These are phyloP conservation scores for Aleurites moluccanus DNA, from an alignment of 441 rosid species.

Conservation along the genomic window DNA sequence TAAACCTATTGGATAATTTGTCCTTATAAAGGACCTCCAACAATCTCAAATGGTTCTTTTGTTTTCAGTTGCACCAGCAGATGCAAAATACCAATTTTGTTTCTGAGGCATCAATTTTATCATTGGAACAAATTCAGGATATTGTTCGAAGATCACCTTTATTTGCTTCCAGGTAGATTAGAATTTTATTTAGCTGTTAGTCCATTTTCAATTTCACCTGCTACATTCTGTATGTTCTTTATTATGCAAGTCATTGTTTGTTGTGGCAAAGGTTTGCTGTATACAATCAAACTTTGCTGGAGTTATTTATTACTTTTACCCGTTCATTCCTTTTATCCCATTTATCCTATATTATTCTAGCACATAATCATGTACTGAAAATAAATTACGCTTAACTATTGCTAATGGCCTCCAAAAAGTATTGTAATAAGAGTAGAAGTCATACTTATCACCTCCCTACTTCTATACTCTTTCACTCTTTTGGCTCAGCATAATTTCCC, in stretches of 20 bases:
- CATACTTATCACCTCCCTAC: too few species aligned
- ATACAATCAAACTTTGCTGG: too few species aligned
- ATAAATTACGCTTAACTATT: too few species aligned
- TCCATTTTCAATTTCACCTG: too few species aligned
- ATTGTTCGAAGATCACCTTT: constrained; percentile 61
- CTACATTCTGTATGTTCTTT: too few species aligned
- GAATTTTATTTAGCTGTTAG: too few species aligned
- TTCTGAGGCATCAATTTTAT: constrained; percentile 49
- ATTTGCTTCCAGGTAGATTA: constrained; percentile 39
- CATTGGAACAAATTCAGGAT: constrained; percentile 61
- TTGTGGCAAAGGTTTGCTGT: too few species aligned
- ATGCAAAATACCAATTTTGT: constrained; percentile 59
- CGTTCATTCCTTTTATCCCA: not conserved
- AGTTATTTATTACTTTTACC: not conserved
- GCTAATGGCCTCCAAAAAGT: too few species aligned
- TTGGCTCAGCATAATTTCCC: too few species aligned
- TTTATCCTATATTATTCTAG: not conserved
- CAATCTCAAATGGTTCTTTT: not conserved
- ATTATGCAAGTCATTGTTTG: too few species aligned
- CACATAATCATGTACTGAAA: not conserved
- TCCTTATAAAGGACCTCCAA: not conserved
- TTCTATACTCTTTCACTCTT: too few species aligned
- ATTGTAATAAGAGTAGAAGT: too few species aligned
- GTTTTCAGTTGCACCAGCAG: constrained; percentile 56
- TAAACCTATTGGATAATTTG: not conserved